Conservation (phyloP, 352 stramenopile genomes). For the Pythium scleroteichum region DNA sequence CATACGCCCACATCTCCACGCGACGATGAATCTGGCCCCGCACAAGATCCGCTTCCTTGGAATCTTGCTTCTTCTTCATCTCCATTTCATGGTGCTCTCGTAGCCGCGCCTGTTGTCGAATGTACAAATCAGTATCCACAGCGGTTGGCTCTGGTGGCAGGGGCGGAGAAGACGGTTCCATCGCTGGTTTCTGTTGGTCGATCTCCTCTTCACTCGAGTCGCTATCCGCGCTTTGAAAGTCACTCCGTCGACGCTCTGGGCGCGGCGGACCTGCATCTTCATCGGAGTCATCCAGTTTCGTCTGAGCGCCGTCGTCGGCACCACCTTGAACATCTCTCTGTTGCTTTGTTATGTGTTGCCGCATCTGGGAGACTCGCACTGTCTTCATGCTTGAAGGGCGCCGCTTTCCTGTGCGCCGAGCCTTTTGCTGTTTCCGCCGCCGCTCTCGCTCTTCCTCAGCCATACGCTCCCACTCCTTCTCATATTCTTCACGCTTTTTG, state of each 20-base stretch:
- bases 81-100: constrained; percentile 81
- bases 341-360: constrained; percentile 76
- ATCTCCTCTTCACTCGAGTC: constrained; percentile 34
- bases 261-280: constrained; percentile 39
- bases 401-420: constrained; percentile 59
- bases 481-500: constrained; percentile 83
- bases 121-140: constrained; percentile 75
- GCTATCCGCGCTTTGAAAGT: constrained; percentile 61
- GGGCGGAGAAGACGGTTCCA: constrained; percentile 38
- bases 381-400: constrained; percentile 82
- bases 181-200: constrained; percentile 30
- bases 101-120: constrained; percentile 79
- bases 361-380: constrained; percentile 82
- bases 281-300: constrained; percentile 26
- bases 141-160: constrained; percentile 69
- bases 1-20: constrained; percentile 84
- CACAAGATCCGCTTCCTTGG: constrained; percentile 77
- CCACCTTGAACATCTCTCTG: constrained; percentile 37
- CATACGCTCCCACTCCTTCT: constrained; percentile 89
- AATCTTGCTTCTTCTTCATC: constrained; percentile 79
- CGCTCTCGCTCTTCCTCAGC: constrained; percentile 83
- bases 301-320: constrained; percentile 2
- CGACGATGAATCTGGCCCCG: constrained; percentile 72
- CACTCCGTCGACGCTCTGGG: constrained; percentile 42
- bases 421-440: constrained; percentile 78